Conservation (phyloP, 1,284 basidiomycete genomes). For the Cutaneotrichosporon sp. region DNA sequence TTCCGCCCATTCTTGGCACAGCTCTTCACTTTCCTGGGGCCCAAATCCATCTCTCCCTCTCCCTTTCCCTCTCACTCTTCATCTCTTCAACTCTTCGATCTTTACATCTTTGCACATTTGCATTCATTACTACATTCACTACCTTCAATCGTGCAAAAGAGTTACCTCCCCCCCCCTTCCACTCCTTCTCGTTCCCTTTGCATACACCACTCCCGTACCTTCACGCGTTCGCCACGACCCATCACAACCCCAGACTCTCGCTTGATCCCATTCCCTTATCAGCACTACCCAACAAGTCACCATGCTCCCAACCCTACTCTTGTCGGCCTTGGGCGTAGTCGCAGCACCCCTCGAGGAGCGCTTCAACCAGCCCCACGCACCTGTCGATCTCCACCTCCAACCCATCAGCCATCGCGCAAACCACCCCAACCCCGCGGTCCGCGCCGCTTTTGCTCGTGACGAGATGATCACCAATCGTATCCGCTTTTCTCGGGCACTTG, state of each 20-base stretch:
- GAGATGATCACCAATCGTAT: conserved; percentile 32
- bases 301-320: neutral
- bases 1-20: too few species aligned
- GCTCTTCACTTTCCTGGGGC: neutral
- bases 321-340: neutral
- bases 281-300: neutral
- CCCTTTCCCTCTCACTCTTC: neutral
- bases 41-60: neutral
- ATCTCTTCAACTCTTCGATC: neutral
- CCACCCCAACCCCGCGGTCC: conserved; percentile 31
- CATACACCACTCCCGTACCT: too few species aligned
- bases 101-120: too few species aligned
- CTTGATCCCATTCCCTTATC: too few species aligned
- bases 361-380: conserved; percentile 5
- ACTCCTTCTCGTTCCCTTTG: too few species aligned
- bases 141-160: too few species aligned
- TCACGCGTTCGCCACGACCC: too few species aligned
- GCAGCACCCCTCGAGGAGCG: conserved; percentile 3
- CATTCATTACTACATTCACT: too few species aligned
- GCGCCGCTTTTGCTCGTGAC: conserved; percentile 35
- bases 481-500: conserved; percentile 36
- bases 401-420: conserved; percentile 26
- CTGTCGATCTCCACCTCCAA: neutral
- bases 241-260: too few species aligned
- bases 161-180: too few species aligned